Conservation (phyloP, 2,329 filamentous ascomycete genomes). For the Penicillium sp. region DNA sequence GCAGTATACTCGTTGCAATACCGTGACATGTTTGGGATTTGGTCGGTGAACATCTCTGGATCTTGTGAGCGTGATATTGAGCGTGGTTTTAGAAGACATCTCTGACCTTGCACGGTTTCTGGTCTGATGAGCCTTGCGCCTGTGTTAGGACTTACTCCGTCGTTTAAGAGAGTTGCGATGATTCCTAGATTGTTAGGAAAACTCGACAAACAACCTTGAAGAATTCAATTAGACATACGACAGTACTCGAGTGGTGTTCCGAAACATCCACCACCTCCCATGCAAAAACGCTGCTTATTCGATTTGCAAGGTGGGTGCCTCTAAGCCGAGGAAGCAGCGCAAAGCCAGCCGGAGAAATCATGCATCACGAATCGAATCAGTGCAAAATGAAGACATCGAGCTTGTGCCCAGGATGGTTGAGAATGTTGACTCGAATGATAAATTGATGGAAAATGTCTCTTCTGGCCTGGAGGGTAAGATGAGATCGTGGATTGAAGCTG, state of each 20-base stretch:
- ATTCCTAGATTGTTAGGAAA: conserved; percentile 25
- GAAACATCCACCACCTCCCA: conserved; percentile 64
- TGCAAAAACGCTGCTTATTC: conserved; percentile 48
- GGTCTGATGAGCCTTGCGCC: conserved; percentile 56
- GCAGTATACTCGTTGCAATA: conserved; percentile 52
- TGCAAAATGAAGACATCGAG: not conserved
- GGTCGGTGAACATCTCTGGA: conserved; percentile 64
- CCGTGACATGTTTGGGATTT: conserved; percentile 58
- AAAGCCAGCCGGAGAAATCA: not conserved
- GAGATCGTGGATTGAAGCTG: too few relatives aligned
- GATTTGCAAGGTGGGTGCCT: conserved; percentile 11
- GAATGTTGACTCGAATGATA: not conserved
- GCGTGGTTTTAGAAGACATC: not conserved
- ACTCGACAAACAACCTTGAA: not conserved
- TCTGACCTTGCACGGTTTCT: conserved; percentile 54
- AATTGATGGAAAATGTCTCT: not conserved
- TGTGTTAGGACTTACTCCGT: conserved; percentile 62
- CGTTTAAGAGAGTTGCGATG: conserved; percentile 64
- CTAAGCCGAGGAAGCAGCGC: conserved; percentile 1
- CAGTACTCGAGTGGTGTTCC: conserved; percentile 62
- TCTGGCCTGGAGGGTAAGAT: not conserved
- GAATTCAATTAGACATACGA: too few relatives aligned
- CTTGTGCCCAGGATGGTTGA: not conserved
- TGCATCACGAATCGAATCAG: not conserved
- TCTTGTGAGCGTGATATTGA: not conserved